These are phyloP conservation scores for Ceratocystis colombiana DNA, from an alignment of 2,329 filamentous ascomycete species.

Conservation along the genomic window DNA sequence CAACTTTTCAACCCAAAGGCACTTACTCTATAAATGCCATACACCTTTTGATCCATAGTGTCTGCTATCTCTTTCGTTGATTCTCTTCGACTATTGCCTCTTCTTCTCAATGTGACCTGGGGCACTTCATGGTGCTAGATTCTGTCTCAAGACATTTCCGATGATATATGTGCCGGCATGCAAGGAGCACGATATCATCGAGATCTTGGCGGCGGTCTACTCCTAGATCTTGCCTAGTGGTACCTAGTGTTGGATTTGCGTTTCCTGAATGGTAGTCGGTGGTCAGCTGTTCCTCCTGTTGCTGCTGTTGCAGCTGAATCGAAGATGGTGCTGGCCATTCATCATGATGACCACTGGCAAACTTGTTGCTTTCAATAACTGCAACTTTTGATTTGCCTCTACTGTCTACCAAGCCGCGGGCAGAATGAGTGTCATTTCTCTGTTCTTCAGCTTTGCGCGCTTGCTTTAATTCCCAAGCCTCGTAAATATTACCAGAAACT, in stretches of 20 bases:
- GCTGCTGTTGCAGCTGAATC: background rate
- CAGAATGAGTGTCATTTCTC: conserved; percentile 36
- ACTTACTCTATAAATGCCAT: no score
- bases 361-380: conserved; percentile 29
- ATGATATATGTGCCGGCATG: conserved; percentile 63
- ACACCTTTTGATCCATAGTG: no score
- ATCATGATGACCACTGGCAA: conserved; percentile 32
- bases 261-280: background rate
- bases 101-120: background rate
- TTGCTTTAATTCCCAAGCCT: conserved; percentile 64
- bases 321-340: conserved; percentile 27
- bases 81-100: no score
- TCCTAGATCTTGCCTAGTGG: conserved; percentile 27
- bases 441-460: conserved; percentile 39
- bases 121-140: background rate
- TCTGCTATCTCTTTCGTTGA: no score
- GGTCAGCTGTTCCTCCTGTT: no score
- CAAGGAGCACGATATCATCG: conserved; percentile 56
- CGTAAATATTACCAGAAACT: conserved; percentile 64
- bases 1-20: no score
- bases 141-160: conserved; percentile 54
- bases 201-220: conserved; percentile 39
- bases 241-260: background rate
- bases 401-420: conserved; percentile 33
- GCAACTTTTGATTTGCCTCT: conserved; percentile 49